Evolutionary conservation across 441 rosid genomes (phyloP).

Genomic region (Gossypium schwendimanii): DNA sequence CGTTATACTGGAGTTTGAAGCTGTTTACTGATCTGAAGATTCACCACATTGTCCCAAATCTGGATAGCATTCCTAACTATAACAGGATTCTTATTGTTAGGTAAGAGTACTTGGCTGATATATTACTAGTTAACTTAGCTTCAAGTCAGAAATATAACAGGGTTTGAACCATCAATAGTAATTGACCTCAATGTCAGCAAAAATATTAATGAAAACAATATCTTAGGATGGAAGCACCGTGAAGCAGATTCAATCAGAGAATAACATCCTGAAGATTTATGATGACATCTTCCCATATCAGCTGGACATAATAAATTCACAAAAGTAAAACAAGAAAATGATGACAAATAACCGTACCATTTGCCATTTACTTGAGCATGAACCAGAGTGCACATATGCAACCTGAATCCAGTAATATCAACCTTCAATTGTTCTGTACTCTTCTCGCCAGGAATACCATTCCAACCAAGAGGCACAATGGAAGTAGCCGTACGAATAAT

Average conservation of each 20-base stretch:
- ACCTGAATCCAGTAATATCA: constrained; percentile 83
- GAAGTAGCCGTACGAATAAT: constrained; percentile 80
- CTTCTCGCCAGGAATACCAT: constrained; percentile 64
- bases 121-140: background rate
- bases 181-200: background rate
- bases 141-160: background rate
- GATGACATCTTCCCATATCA: background rate
- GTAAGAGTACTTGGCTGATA: background rate
- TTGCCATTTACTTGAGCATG: constrained; percentile 92
- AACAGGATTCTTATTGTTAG: background rate
- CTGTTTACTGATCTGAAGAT: background rate
- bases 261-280: background rate
- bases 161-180: background rate
- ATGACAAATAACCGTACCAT: constrained; percentile 51
- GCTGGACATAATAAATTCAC: background rate
- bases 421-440: constrained; percentile 77
- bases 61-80: background rate
- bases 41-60: background rate
- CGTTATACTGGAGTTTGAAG: background rate
- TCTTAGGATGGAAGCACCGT: background rate
- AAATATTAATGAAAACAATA: background rate
- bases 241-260: background rate
- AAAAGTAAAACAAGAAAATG: constrained; percentile 13
- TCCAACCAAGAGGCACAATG: constrained; percentile 89
- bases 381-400: constrained; percentile 81